A percentile compares a stretch with the other conserved stretches of the same genome.
Conservation (phyloP, 2,329 filamentous ascomycete species). For the Colletotrichum siamense region DNA sequence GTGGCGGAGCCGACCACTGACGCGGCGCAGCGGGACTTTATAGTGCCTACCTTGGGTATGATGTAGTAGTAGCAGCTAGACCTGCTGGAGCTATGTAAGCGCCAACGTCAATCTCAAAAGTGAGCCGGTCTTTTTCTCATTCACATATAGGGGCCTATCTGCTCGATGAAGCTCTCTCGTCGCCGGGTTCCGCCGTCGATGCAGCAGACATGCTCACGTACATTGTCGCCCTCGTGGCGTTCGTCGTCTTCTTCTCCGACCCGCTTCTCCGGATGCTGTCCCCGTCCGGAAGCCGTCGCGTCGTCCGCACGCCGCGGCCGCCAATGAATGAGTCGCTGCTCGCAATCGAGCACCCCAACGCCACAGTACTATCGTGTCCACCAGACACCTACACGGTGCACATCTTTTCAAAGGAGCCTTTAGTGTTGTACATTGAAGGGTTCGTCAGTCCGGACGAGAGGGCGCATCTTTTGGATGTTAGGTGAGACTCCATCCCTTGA, state of each 20-base stretch:
- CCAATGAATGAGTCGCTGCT: slow-evolving; percentile 56
- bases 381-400: slow-evolving; percentile 51
- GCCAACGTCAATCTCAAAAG: neutral
- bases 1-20: neutral
- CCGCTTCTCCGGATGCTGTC: slow-evolving; percentile 46
- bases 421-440: slow-evolving; percentile 59
- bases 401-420: slow-evolving; percentile 52
- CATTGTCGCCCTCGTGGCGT: slow-evolving; percentile 44
- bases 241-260: slow-evolving; percentile 49
- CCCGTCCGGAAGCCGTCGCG: slow-evolving; percentile 21
- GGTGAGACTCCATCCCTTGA: slow-evolving; percentile 37
- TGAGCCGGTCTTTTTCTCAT: neutral
- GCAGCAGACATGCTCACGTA: slow-evolving; percentile 48
- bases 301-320: slow-evolving; percentile 45
- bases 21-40: neutral
- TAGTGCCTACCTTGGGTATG: neutral
- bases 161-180: neutral
- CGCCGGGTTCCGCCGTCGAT: neutral
- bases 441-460: slow-evolving; percentile 53
- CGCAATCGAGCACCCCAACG: slow-evolving; percentile 48
- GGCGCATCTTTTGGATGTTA: slow-evolving; percentile 53
- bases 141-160: neutral
- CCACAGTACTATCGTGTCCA: slow-evolving; percentile 39
- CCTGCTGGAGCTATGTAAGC: neutral
- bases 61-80: neutral